Base-by-base conservation (phyloP, 495 filamentous ascomycete species). In the Annulohypoxylon maeteangense region DNA sequence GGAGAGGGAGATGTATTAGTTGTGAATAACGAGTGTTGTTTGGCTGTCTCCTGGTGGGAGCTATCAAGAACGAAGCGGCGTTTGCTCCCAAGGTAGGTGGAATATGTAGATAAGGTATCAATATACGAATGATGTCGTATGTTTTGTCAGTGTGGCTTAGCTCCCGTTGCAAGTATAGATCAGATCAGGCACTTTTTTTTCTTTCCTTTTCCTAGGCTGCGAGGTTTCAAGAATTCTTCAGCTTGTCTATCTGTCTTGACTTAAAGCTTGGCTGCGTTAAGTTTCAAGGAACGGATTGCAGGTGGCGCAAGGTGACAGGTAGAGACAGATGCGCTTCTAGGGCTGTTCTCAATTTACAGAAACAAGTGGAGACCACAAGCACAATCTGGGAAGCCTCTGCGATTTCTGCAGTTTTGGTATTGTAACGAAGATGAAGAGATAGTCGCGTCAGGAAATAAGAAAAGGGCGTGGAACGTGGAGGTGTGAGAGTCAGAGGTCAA, bases 51-150 rank as follows among this genome's bases (percentile, higher is more conserved):
- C 38, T 22, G 40, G 34, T 2, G 18, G 48, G 22, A 27, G 20
- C 11, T 31, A 62, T n/a, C 29, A 34, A 18, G 2, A 57, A 58
- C 23, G 23, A 50, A 20, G n/a, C 38, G 31, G 34, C n/a, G 63
- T 18, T 50, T 63, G 42, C 44, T 58, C 29, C 32, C 14, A 38
- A 65, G 27, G 36, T 60, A 23, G 32, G 42, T 66, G 51, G 32
- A 44, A 29, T 57, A n/a, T n/a, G n/a, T n/a, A 45, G 16, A 36
- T n/a, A 34, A 4, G 23, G 20, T 56, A 34, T 54, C 47, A 14
- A 36, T 50, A 62, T 54, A 68, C 45, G 56, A 58, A 53, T 62
- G 63, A 53, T 62, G 53, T 71, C 63, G 51, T 71, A 71, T 42
- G 63, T 67, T 71, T 27, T 55, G 36, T 14, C 29, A 56, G 36